Percentiles rank a stretch among this genome's conserved stretches.
phyloP scores from a whole-genome alignment of 2,329 filamentous ascomycete species.

The Domatiomyces catenatus region DNA sequence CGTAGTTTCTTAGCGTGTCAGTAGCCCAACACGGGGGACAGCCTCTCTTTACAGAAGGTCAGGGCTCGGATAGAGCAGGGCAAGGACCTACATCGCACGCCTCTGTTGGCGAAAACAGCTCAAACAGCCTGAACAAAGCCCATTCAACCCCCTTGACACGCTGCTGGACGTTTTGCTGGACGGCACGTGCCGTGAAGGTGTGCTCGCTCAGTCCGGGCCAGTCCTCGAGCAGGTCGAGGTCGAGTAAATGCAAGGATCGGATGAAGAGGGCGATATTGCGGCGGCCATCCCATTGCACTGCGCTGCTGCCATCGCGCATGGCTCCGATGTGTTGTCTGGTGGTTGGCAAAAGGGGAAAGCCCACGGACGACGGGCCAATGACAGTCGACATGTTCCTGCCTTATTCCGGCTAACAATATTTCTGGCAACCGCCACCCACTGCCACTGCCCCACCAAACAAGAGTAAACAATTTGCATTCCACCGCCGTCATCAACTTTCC shows the following conservation, averaged over 20 bases:
- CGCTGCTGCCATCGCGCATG: background rate
- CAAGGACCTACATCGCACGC: constrained; percentile 46
- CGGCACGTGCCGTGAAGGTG: constrained; percentile 54
- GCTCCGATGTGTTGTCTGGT: too few relatives aligned
- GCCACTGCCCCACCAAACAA: background rate
- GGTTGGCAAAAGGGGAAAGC: background rate
- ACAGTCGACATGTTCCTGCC: constrained; percentile 2
- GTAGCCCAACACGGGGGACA: background rate
- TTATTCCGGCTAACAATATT: background rate
- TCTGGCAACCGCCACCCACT: background rate
- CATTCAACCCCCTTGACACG: constrained; percentile 75
- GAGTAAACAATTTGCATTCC: background rate
- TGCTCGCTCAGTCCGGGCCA: constrained; percentile 62
- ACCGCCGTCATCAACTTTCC: background rate
- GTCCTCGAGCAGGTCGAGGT: constrained; percentile 59
- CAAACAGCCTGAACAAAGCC: constrained; percentile 76
- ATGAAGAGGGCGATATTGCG: constrained; percentile 54
- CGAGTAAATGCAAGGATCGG: constrained; percentile 67
- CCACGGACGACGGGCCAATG: constrained; percentile 3
- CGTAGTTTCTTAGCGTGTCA: constrained; percentile 52
- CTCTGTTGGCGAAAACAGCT: constrained; percentile 64
- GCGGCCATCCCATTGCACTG: constrained; percentile 24
- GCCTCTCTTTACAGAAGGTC: background rate
- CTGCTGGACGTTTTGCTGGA: constrained; percentile 60
- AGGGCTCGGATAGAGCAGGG: constrained; percentile 1